Evolutionary conservation across 164 flowering plant species (phyloP).

Genomic region (Malania oleifera): DNA sequence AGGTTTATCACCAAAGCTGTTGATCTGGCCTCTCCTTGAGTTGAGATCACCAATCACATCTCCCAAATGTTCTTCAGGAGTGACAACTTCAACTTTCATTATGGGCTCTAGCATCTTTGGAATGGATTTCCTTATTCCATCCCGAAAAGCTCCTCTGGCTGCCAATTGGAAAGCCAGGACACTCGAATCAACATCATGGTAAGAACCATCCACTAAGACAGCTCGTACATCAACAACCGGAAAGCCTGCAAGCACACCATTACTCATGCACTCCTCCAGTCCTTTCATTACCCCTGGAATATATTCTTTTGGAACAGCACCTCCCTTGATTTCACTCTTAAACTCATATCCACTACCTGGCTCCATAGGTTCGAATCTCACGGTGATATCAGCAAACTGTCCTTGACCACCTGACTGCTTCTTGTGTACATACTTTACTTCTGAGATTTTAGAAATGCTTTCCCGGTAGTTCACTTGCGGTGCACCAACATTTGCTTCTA

Average conservation of each 20-base stretch:
- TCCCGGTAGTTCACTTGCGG: slow-evolving; percentile 98
- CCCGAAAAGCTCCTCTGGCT: slow-evolving; percentile 89
- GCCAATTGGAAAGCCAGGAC: slow-evolving; percentile 96
- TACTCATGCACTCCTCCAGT: slow-evolving; percentile 83
- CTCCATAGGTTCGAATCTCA: slow-evolving; percentile 76
- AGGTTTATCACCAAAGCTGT: slow-evolving; percentile 87
- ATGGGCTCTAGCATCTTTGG: slow-evolving; percentile 92
- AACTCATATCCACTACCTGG: slow-evolving; percentile 90
- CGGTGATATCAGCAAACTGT: slow-evolving; percentile 90
- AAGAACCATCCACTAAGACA: slow-evolving; percentile 73
- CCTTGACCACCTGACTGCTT: slow-evolving; percentile 98
- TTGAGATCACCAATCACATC: slow-evolving; percentile 99
- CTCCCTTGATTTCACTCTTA: slow-evolving; percentile 95
- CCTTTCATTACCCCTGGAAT: slow-evolving; percentile 96
- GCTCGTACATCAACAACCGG: slow-evolving; percentile 96
- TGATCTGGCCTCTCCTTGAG: slow-evolving; percentile 95
- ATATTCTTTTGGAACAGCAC: slow-evolving; percentile 91
- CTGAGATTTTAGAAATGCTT: slow-evolving; percentile 74
- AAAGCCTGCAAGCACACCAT: slow-evolving; percentile 88
- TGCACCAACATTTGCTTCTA: slow-evolving; percentile 97
- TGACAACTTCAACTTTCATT: slow-evolving; percentile 93
- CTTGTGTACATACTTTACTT: slow-evolving; percentile 87
- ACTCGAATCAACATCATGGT: slow-evolving; percentile 99
- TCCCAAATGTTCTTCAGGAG: slow-evolving; percentile 96
- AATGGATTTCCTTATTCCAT: slow-evolving; percentile 77